phyloP scores from a whole-genome alignment of 768 basidiomycete genomes.

The Rubroboletus satanas region DNA sequence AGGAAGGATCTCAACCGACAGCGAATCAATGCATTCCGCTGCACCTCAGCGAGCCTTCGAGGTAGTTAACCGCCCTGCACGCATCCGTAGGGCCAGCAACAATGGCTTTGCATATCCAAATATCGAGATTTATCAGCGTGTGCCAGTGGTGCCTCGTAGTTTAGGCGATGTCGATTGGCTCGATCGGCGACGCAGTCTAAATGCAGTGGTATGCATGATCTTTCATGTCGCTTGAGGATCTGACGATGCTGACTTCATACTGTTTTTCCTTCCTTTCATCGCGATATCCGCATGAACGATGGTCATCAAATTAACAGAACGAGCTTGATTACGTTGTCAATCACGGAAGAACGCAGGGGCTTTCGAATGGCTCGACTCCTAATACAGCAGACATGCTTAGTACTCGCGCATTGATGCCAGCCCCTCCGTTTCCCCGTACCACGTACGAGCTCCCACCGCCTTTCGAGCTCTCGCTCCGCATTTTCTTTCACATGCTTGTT shows the following conservation, averaged over 20 bases:
- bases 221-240: conserved; percentile 13
- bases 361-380: conserved; percentile 42
- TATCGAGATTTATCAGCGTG: conserved; percentile 46
- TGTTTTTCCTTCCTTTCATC: conserved; percentile 7
- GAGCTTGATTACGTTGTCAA: conserved; percentile 70
- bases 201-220: conserved; percentile 54
- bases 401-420: conserved; percentile 37
- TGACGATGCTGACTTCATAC: conserved; percentile 20
- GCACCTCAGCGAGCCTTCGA: conserved; percentile 42
- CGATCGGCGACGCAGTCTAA: conserved; percentile 65
- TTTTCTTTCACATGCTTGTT: conserved; percentile 54
- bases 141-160: conserved; percentile 45
- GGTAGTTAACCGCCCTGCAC: conserved; percentile 48
- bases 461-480: conserved; percentile 41
- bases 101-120: conserved; percentile 39
- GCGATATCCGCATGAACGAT: conserved; percentile 1
- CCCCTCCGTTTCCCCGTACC: conserved; percentile 21
- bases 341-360: conserved; percentile 44
- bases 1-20: conserved; percentile 39
- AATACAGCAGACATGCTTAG: conserved; percentile 49
- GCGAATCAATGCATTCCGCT: conserved; percentile 33
- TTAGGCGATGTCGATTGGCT: conserved; percentile 79
- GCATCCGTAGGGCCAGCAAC: conserved; percentile 48
- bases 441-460: conserved; percentile 34
- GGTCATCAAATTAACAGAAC: conserved; percentile 42